These are phyloP conservation scores for Kodamaea kaohsiungensis DNA, from an alignment of 805 yeast species.

Conservation along the genomic window DNA sequence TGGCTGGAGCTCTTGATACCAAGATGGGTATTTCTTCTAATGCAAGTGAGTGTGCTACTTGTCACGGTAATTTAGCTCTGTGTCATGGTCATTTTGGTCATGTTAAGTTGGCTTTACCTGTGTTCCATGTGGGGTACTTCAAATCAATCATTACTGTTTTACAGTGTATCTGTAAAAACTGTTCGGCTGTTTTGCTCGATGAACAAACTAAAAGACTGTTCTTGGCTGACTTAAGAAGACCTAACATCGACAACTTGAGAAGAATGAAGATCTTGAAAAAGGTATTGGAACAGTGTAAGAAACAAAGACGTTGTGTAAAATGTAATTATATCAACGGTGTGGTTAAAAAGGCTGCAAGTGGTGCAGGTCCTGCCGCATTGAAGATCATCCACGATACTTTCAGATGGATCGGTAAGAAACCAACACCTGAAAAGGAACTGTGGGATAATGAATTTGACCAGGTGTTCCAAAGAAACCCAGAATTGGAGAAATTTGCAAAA, in stretches of 20 bases:
- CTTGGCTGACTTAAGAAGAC: conserved; percentile 77
- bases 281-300: conserved; percentile 89
- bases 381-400: conserved; percentile 95
- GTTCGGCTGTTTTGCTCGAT: conserved; percentile 76
- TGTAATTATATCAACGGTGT: conserved; percentile 95
- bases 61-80: conserved; percentile 87
- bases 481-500: conserved; percentile 80
- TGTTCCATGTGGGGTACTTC: conserved; percentile 96
- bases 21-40: conserved; percentile 94
- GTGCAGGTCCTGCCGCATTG: conserved; percentile 89
- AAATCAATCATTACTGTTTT: conserved; percentile 84
- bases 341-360: conserved; percentile 92
- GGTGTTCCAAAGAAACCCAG: conserved; percentile 77
- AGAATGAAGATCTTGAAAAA: conserved; percentile 86
- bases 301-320: conserved; percentile 84
- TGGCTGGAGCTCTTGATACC: conserved; percentile 86
- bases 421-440: conserved; percentile 75
- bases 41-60: conserved; percentile 82
- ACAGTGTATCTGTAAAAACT: conserved; percentile 88
- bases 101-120: conserved; percentile 88
- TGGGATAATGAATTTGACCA: conserved; percentile 88
- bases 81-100: conserved; percentile 99
- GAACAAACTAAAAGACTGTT: conserved; percentile 71
- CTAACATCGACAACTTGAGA: conserved; percentile 85
- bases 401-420: conserved; percentile 91